These are phyloP conservation scores for Dendrocalamus latiflorus DNA, from an alignment of 202 grass and related monocot species.

Conservation along the genomic window DNA sequence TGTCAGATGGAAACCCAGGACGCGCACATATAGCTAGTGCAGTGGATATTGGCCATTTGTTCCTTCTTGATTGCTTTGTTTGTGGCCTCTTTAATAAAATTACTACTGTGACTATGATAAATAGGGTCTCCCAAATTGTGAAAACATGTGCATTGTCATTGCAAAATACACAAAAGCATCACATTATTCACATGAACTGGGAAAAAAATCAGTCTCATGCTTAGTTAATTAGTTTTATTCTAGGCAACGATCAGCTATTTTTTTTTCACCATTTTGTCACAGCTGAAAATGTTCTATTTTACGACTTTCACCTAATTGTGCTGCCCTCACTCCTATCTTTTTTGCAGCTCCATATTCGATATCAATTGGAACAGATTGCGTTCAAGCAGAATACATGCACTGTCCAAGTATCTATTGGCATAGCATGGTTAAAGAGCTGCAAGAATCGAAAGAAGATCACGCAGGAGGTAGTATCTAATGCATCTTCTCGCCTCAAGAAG, in stretches of 20 bases:
- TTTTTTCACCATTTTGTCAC: neutral
- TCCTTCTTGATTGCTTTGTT: neutral
- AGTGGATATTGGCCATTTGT: conserved; percentile 5
- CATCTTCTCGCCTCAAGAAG: conserved; percentile 61
- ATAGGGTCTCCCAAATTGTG: neutral
- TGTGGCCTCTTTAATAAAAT: no score
- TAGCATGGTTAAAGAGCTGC: conserved; percentile 78
- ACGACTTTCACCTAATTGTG: neutral
- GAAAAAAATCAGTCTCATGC: neutral
- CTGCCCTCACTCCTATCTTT: neutral
- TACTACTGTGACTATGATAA: neutral
- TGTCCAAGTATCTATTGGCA: conserved; percentile 57
- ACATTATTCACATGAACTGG: neutral
- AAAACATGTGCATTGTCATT: neutral
- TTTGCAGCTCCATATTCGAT: conserved; percentile 72
- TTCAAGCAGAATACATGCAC: conserved; percentile 49
- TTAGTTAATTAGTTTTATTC: neutral
- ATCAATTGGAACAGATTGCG: conserved; percentile 53
- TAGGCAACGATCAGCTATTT: neutral
- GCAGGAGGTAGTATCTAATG: conserved; percentile 50
- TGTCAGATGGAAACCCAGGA: neutral
- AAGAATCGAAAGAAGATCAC: conserved; percentile 73
- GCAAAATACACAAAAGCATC: neutral
- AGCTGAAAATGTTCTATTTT: neutral
- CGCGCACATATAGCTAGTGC: neutral